Evolutionary conservation across 805 yeast genomes (phyloP), one percentile per base, ranked within the genome.

Genomic region (Hanseniaspora occidentalis): DNA sequence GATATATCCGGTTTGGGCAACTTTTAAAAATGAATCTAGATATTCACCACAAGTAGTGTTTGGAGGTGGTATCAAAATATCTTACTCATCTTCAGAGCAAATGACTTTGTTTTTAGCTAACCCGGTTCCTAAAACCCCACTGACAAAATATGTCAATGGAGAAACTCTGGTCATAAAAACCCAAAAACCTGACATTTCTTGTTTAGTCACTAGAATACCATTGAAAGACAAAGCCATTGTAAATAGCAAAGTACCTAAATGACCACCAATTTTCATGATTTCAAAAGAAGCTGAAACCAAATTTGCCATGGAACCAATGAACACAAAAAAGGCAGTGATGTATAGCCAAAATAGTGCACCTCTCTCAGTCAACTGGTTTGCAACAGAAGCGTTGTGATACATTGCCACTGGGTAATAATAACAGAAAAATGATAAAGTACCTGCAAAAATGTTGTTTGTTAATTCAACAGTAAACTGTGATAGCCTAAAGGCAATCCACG

Each of bases 341-440:
- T 51, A 55, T 41, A 71, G 49, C 73, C 75, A 71, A 61, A 66
- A 67, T 39, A 73, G 53, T n/a, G 71, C 79, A 47, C 81, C 82
- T 53, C 82, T 64, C 46, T 67, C 69, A 41, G 65, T 62, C 31
- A 66, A 57, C 42, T 65, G 53, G 35, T 53, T 64, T 39, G 85
- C 56, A 5, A 68, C 64, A 6, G 69, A 56, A n/a, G 89, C 85
- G 56, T 81, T 79, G 16, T 52, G 46, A 59, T 77, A 67, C 51
- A 80, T 67, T 21, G 85, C 75, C 57, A 77, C 70, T 18, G 94
- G 89, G 52, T 80, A 84, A 64, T 82, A 84, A 56, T 73, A 77
- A 45, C 71, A 67, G 53, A 76, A 67, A 62, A 64, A 78, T 11
- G 71, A 69, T 20, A 79, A n/a, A 2, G 86, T 78, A 51, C 84